phyloP scores from a whole-genome alignment of 305 asterid genomes.

The Caryopteris hybrid region DNA sequence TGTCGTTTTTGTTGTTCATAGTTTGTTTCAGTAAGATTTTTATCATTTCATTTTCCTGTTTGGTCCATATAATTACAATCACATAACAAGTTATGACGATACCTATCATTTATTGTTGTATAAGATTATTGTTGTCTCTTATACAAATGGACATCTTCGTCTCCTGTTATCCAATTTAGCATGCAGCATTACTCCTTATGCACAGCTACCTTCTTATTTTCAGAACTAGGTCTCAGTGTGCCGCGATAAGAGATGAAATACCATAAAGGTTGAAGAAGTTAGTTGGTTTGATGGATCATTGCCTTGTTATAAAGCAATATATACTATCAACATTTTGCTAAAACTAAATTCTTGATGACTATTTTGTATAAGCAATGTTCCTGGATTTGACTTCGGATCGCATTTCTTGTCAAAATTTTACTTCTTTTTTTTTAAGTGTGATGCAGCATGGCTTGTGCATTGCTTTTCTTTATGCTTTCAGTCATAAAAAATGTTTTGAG shows the following conservation, averaged over 20 bases:
- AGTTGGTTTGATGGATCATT: conserved; percentile 20
- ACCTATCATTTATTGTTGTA: no score
- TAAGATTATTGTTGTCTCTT: no score
- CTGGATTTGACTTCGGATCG: not conserved
- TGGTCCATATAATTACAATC: not conserved
- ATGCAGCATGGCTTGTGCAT: not conserved
- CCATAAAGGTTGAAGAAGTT: conserved; percentile 31
- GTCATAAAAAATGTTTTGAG: no score
- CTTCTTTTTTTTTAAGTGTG: not conserved
- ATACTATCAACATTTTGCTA: not conserved
- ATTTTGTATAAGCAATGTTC: conserved; percentile 15
- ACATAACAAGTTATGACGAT: not conserved
- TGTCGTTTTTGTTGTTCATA: not conserved
- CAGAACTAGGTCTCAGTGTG: conserved; percentile 75
- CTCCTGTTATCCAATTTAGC: not conserved
- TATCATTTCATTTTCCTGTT: not conserved
- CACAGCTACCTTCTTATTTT: conserved; percentile 18
- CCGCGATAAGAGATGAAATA: conserved; percentile 60
- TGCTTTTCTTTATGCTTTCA: not conserved
- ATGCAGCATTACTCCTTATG: conserved; percentile 4
- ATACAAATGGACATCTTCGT: not conserved
- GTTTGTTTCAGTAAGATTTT: not conserved
- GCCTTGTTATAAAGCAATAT: conserved; percentile 5
- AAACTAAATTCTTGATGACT: conserved; percentile 12
- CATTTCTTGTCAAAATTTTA: not conserved